Conservation (phyloP, 257 asterid species). For the Salvia rosmarinus region DNA sequence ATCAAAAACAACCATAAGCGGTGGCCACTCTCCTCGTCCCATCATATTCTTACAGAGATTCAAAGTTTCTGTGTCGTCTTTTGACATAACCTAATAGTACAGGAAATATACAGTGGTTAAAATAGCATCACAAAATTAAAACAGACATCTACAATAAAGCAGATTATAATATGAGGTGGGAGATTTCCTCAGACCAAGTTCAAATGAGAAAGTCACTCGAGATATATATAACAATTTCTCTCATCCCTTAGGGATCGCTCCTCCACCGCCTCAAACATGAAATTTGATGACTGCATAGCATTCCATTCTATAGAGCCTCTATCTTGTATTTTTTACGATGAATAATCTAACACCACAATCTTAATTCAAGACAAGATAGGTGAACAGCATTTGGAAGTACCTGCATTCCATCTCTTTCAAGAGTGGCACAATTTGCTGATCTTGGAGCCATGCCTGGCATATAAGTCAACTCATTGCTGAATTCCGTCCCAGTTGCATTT, state of each 20-base stretch:
- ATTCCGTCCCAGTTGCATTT: constrained; percentile 67
- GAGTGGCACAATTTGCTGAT: constrained; percentile 65
- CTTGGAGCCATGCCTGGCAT: constrained; percentile 76
- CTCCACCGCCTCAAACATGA: background rate
- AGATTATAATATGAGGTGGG: background rate
- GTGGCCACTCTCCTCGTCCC: constrained; percentile 92
- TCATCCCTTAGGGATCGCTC: background rate
- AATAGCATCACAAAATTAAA: background rate
- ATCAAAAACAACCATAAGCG: constrained; percentile 84
- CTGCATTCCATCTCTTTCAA: constrained; percentile 93
- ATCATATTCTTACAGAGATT: constrained; percentile 78
- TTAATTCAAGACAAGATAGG: constrained; percentile 11
- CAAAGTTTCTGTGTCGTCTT: constrained; percentile 72
- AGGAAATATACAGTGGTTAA: background rate
- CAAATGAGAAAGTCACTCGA: too few relatives aligned
- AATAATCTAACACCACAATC: background rate
- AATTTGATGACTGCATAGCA: background rate
- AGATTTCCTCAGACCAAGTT: too few relatives aligned
- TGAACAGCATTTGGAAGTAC: constrained; percentile 36
- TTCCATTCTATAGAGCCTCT: background rate
- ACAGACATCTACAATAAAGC: background rate
- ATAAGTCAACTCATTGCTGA: constrained; percentile 76
- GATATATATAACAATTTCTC: background rate
- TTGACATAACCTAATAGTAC: constrained; percentile 55
- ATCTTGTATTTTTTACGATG: background rate